Conservation (phyloP, 768 basidiomycete genomes). For the Hericium erinaceus region DNA sequence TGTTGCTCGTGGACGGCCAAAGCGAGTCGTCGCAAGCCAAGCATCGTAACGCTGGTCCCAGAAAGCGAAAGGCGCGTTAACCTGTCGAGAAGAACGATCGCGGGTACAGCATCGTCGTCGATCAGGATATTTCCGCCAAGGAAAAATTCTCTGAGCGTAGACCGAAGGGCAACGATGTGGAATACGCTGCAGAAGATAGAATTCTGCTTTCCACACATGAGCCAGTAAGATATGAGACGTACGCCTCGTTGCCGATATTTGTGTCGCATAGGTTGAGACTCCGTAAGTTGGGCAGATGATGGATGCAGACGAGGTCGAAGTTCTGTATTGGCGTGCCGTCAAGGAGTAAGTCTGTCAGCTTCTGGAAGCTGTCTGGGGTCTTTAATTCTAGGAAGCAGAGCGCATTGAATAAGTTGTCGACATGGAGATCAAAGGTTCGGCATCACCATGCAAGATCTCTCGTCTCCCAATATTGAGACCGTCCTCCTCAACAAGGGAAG, state of each 20-base stretch:
- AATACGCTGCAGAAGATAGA: slow-evolving; percentile 34
- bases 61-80: slow-evolving; percentile 42
- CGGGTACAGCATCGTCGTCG: slow-evolving; percentile 47
- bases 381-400: slow-evolving; percentile 33
- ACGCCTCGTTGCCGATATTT: slow-evolving; percentile 57
- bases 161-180: slow-evolving; percentile 46
- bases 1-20: slow-evolving; percentile 25
- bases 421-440: background rate
- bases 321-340: slow-evolving; percentile 35
- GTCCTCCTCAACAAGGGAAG: background rate
- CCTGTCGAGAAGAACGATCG: slow-evolving; percentile 37
- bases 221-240: background rate
- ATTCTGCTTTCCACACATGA: background rate
- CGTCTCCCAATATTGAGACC: background rate
- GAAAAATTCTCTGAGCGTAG: slow-evolving; percentile 41
- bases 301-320: slow-evolving; percentile 40
- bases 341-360: slow-evolving; percentile 42
- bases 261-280: slow-evolving; percentile 41
- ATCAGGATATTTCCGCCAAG: slow-evolving; percentile 44
- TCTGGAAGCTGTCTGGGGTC: slow-evolving; percentile 41
- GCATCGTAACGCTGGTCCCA: slow-evolving; percentile 47
- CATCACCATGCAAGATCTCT: background rate
- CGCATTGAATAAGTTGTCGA: background rate
- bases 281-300: slow-evolving; percentile 42
- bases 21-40: slow-evolving; percentile 46